phyloP scores from a whole-genome alignment of 1,139 yeast species.

The Debaryomyces robertsiae region DNA sequence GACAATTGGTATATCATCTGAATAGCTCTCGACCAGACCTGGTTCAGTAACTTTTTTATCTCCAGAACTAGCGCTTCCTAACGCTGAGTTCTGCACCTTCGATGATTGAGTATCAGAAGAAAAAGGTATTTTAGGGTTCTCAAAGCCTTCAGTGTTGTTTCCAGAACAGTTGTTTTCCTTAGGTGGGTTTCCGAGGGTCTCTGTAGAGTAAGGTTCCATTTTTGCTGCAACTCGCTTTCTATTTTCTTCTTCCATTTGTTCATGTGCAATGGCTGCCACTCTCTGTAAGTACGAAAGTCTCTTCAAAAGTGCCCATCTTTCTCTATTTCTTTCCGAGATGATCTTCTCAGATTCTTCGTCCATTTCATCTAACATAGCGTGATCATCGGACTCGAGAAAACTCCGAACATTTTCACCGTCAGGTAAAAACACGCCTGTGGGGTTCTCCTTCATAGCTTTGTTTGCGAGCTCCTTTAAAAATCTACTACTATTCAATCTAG shows the following conservation, averaged over 20 bases:
- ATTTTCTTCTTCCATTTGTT: conserved; percentile 34
- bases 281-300: conserved; percentile 69
- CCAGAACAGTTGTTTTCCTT: neutral
- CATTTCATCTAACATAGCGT: conserved; percentile 38
- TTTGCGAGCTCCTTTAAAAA: conserved; percentile 59
- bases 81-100: neutral
- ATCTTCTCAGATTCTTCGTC: conserved; percentile 44
- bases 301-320: conserved; percentile 70
- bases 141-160: conserved; percentile 1
- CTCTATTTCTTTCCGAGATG: conserved; percentile 51
- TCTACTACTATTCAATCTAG: conserved; percentile 55
- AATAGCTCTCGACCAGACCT: conserved; percentile 11
- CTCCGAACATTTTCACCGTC: conserved; percentile 55
- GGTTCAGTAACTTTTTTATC: conserved; percentile 8
- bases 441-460: conserved; percentile 43
- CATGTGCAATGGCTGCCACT: conserved; percentile 49
- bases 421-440: conserved; percentile 53
- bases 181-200: neutral
- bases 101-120: conserved; percentile 6
- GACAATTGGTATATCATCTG: conserved; percentile 48
- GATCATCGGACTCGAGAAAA: conserved; percentile 52
- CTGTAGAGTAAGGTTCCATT: conserved; percentile 20
- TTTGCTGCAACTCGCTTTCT: conserved; percentile 40
- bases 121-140: conserved; percentile 11
- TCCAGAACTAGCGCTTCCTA: neutral